These are phyloP conservation scores for Chaetomium cochliodes DNA, from an alignment of 495 filamentous ascomycete genomes.

Conservation along the genomic window DNA sequence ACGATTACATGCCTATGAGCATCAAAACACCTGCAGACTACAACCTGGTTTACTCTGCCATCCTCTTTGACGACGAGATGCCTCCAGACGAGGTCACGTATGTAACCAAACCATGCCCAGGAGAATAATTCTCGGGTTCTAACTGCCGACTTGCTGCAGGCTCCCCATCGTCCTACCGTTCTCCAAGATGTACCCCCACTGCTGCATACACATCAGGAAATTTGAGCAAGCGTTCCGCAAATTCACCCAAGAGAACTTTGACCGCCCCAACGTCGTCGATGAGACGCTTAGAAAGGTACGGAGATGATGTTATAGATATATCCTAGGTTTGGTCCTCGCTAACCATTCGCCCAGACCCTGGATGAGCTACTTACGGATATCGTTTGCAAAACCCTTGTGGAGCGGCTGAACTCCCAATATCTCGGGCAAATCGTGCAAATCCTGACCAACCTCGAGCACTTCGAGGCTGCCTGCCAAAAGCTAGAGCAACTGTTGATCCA, in stretches of 20 bases:
- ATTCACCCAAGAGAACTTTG: slow-evolving; percentile 92
- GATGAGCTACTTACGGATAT: slow-evolving; percentile 87
- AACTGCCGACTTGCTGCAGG: slow-evolving; percentile 42
- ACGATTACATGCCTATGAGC: slow-evolving; percentile 99
- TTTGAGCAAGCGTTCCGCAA: slow-evolving; percentile 96
- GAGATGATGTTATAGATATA: not conserved
- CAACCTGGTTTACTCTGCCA: slow-evolving; percentile 89
- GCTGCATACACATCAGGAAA: slow-evolving; percentile 95
- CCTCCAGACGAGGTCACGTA: slow-evolving; percentile 71
- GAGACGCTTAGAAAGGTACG: slow-evolving; percentile 74
- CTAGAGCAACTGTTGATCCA: slow-evolving; percentile 79
- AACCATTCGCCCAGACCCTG: slow-evolving; percentile 48
- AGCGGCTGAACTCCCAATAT: slow-evolving; percentile 86
- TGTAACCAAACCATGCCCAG: slow-evolving; percentile 29
- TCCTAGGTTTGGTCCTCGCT: slow-evolving; percentile 4
- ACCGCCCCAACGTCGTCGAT: slow-evolving; percentile 81
- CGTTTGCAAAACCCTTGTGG: slow-evolving; percentile 85
- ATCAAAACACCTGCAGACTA: slow-evolving; percentile 88
- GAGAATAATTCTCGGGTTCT: too few relatives aligned
- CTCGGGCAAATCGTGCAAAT: slow-evolving; percentile 98
- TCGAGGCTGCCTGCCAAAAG: slow-evolving; percentile 86
- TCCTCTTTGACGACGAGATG: slow-evolving; percentile 86
- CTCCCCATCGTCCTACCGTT: slow-evolving; percentile 93
- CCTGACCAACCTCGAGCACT: slow-evolving; percentile 94
- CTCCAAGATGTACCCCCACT: slow-evolving; percentile 97